Conservation (phyloP, 129 eudicot species). For the Ambrosia artemisiifolia region DNA sequence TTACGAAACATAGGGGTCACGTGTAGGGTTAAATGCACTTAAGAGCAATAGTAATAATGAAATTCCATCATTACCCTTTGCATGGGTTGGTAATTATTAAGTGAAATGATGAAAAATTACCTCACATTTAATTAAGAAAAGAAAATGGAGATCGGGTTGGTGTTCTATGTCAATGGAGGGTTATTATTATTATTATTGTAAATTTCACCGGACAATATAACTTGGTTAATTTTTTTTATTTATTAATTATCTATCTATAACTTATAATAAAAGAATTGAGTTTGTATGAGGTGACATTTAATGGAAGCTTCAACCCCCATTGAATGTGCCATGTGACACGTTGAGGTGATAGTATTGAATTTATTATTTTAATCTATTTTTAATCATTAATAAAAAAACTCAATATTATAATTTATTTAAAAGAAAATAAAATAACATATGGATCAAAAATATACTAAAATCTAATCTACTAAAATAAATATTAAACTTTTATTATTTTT, state of each 20-base stretch:
- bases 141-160: constrained; percentile 32
- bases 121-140: constrained; percentile 20
- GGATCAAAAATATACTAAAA: no score
- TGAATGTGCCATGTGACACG: no score
- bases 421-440: no score
- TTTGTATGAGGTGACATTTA: no score
- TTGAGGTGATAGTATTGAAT: no score
- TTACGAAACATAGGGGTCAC: constrained; percentile 46
- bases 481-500: no score
- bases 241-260: neutral
- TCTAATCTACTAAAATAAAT: no score
- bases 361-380: no score
- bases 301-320: no score
- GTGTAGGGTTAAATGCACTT: constrained; percentile 48
- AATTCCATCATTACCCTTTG: constrained; percentile 45
- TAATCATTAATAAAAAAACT: no score
- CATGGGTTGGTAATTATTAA: constrained; percentile 40
- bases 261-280: no score
- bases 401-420: no score
- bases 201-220: neutral
- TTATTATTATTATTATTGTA: neutral
- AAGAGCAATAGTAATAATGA: constrained; percentile 35
- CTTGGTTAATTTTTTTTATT: neutral
- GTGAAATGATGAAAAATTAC: constrained; percentile 34
- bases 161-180: constrained; percentile 20